These are phyloP conservation scores for Rhizopogon rudus DNA, from an alignment of 768 basidiomycete species.

Conservation along the genomic window DNA sequence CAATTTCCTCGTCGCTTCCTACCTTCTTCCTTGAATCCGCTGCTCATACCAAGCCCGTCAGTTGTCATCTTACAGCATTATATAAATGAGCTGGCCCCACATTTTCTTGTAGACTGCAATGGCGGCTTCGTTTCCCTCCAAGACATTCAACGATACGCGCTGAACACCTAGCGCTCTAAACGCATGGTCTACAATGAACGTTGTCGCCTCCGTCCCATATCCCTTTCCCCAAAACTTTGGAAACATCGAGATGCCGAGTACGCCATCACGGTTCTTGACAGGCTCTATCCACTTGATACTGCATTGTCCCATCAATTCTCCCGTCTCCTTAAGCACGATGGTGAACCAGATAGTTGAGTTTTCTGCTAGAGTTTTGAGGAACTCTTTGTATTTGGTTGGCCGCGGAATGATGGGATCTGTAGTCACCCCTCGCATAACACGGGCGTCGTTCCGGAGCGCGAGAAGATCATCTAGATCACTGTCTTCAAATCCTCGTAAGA, in stretches of 20 bases:
- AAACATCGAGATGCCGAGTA: conserved; percentile 18
- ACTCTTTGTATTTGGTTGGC: conserved; percentile 9
- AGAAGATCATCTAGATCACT: conserved; percentile 15
- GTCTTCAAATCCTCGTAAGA: conserved; percentile 16
- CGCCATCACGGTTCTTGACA: conserved; percentile 21
- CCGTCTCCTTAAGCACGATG: conserved; percentile 16
- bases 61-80: neutral
- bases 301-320: conserved; percentile 17
- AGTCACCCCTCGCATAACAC: conserved; percentile 12
- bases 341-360: conserved; percentile 13
- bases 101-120: conserved; percentile 24
- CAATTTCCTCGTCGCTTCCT: conserved; percentile 25
- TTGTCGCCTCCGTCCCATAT: conserved; percentile 15
- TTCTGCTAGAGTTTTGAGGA: conserved; percentile 8
- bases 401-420: conserved; percentile 17
- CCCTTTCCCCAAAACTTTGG: conserved; percentile 21
- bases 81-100: conserved; percentile 12
- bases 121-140: conserved; percentile 13
- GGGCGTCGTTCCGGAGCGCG: conserved; percentile 16
- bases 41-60: conserved; percentile 3
- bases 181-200: conserved; percentile 15
- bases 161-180: conserved; percentile 22
- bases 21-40: conserved; percentile 31
- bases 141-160: conserved; percentile 22
- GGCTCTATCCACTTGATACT: conserved; percentile 10